Evolutionary conservation across 1,139 yeast species (phyloP).

Genomic region (Taphrina populina): DNA sequence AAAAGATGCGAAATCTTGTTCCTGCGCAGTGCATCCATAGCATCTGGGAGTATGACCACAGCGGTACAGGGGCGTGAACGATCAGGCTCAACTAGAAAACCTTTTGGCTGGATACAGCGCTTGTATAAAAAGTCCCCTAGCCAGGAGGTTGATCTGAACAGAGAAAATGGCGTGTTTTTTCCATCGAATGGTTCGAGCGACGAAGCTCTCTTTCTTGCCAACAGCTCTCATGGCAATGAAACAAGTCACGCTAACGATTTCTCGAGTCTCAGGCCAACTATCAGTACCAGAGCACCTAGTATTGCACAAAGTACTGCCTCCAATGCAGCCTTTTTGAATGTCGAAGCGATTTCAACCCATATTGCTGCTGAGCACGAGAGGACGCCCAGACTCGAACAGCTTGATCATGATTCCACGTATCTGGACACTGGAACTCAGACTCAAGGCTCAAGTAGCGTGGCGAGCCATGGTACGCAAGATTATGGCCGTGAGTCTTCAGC

Average conservation of each 20-base stretch:
- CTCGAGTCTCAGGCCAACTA: slow-evolving; percentile 28
- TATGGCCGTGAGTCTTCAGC: not conserved
- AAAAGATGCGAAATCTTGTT: too few species aligned
- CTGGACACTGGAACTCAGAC: not conserved
- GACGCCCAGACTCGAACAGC: not conserved
- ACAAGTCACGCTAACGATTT: slow-evolving; percentile 5
- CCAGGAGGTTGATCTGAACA: not conserved
- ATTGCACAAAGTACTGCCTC: slow-evolving; percentile 21
- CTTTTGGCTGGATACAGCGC: slow-evolving; percentile 22
- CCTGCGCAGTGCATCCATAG: too few species aligned
- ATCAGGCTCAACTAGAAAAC: slow-evolving; percentile 9
- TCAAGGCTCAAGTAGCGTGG: not conserved
- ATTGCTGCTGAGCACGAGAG: not conserved
- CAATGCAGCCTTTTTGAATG: slow-evolving; percentile 23
- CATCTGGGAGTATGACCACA: slow-evolving; percentile 12
- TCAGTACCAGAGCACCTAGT: slow-evolving; percentile 28
- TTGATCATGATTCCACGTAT: not conserved
- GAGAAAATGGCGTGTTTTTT: too few species aligned
- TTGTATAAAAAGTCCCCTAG: slow-evolving; percentile 15
- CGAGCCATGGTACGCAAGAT: not conserved
- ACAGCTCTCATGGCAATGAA: not conserved
- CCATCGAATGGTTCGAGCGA: not conserved
- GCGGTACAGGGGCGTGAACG: slow-evolving; percentile 18
- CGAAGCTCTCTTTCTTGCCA: slow-evolving; percentile 7
- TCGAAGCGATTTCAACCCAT: slow-evolving; percentile 11